Base-by-base conservation (phyloP, 2,329 filamentous ascomycete genomes). In the Fusarium nurragi region DNA sequence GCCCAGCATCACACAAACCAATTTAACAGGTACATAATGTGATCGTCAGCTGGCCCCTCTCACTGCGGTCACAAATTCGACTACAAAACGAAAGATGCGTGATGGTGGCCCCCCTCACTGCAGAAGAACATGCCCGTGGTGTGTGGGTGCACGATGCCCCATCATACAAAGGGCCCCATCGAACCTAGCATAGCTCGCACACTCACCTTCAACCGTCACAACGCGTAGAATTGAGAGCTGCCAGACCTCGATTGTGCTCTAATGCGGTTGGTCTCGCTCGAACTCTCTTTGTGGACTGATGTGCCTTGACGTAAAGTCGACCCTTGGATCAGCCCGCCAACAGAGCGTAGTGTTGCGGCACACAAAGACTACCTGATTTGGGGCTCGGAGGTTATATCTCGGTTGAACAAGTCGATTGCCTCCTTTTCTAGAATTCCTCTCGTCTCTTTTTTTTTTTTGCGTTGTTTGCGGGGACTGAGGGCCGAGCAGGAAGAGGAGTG, bases 221-320 rank as follows among this genome's bases (percentile, higher is more conserved):
- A 54, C 38, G 57, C 59, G 55, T 56, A 41, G 41, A 56, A 57
- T 63, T 50, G 37, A 67, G 48, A 64, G 48, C 49, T 54, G 28
- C 32, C 52, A 61, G 48, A 46, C 56, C 51, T 61, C 52, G 53
- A 67, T 59, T 43, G 34, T 60, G 54, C 51, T 60, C 63, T 57
- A 58, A 54, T 69, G 59, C 53, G 46, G 60, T 69, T 71, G 64
- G 69, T 57, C 54, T 68, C 60, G 44, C 52, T 53, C 47, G 57
- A 55, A 56, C 51, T 49, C 61, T 44, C 54, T 50, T 56, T 71
- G 65, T 71, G 67, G 69, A 70, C 65, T 68, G 65, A 72, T 65
- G 65, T 62, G 50, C 62, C 65, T 73, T 72, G 71, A 72, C 71
- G 67, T 73, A 73, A n/a, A 67, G 64, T 69, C 61, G 62, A 61